Evolutionary conservation across 345 rosid genomes (phyloP).

Genomic region (Orychophragmus violaceus): DNA sequence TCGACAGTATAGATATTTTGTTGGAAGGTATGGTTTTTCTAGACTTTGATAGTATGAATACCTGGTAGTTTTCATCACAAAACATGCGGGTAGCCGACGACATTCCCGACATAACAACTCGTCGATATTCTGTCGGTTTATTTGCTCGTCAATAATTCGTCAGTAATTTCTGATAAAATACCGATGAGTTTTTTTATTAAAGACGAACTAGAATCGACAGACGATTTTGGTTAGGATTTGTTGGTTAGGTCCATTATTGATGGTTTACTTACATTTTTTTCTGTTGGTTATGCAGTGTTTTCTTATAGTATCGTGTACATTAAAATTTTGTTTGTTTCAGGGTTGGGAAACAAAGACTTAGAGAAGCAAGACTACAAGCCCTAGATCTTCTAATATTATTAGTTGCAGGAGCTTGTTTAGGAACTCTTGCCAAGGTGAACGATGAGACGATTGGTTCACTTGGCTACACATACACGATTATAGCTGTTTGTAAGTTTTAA

Average conservation of each 20-base stretch:
- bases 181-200: no score
- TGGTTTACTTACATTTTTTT: no score
- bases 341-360: constrained; percentile 72
- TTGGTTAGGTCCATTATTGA: no score
- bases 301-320: no score
- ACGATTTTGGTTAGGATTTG: no score
- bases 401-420: constrained; percentile 87
- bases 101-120: no score
- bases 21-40: constrained; percentile 52
- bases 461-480: constrained; percentile 78
- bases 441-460: constrained; percentile 69
- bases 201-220: no score
- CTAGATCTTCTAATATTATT: constrained; percentile 64
- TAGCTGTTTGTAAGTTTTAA: constrained; percentile 71
- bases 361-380: constrained; percentile 70
- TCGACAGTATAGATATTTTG: constrained; percentile 70
- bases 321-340: constrained; percentile 31
- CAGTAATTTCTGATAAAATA: no score
- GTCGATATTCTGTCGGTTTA: no score
- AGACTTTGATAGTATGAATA: background rate
- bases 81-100: no score
- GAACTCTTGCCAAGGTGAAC: constrained; percentile 69
- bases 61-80: background rate
- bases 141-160: no score
- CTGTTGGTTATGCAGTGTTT: no score